Conservation (phyloP, 2,329 filamentous ascomycete genomes). For the Microdochium paspali region DNA sequence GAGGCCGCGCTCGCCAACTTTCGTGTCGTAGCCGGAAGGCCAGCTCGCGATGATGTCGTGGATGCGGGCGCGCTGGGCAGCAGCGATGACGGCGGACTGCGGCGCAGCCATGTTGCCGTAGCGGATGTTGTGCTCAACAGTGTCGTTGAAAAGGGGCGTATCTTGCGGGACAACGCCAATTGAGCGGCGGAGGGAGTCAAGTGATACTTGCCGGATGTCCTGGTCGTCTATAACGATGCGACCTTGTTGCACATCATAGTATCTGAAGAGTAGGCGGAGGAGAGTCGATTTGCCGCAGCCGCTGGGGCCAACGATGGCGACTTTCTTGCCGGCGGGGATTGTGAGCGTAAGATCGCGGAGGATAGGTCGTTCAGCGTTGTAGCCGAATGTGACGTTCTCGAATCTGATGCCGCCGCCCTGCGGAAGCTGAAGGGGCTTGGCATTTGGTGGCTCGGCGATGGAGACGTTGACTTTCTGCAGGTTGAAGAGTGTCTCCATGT, state of each 20-base stretch:
- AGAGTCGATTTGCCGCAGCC: slow-evolving; percentile 96
- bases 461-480: slow-evolving; percentile 92
- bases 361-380: slow-evolving; percentile 79
- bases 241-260: slow-evolving; percentile 80
- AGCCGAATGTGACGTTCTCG: slow-evolving; percentile 91
- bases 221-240: slow-evolving; percentile 88
- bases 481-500: slow-evolving; percentile 98
- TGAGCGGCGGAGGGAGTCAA: slow-evolving; percentile 73
- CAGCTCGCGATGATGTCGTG: slow-evolving; percentile 73
- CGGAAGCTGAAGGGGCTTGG: slow-evolving; percentile 61
- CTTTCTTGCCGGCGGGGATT: slow-evolving; percentile 91
- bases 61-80: slow-evolving; percentile 74
- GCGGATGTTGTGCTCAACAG: slow-evolving; percentile 88
- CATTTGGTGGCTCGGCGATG: slow-evolving; percentile 68
- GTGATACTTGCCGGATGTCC: slow-evolving; percentile 71
- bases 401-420: slow-evolving; percentile 86
- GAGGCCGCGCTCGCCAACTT: slow-evolving; percentile 86
- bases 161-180: slow-evolving; percentile 98
- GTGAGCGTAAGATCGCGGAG: slow-evolving; percentile 75
- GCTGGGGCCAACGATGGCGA: slow-evolving; percentile 89
- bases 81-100: slow-evolving; percentile 62
- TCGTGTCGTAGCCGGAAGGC: slow-evolving; percentile 82
- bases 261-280: slow-evolving; percentile 83
- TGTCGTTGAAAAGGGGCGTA: slow-evolving; percentile 94
- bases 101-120: slow-evolving; percentile 79